Evolutionary conservation across 2,329 filamentous ascomycete genomes (phyloP), one percentile per base, ranked within the genome.

Genomic region (Scleromitrula shiraiana): DNA sequence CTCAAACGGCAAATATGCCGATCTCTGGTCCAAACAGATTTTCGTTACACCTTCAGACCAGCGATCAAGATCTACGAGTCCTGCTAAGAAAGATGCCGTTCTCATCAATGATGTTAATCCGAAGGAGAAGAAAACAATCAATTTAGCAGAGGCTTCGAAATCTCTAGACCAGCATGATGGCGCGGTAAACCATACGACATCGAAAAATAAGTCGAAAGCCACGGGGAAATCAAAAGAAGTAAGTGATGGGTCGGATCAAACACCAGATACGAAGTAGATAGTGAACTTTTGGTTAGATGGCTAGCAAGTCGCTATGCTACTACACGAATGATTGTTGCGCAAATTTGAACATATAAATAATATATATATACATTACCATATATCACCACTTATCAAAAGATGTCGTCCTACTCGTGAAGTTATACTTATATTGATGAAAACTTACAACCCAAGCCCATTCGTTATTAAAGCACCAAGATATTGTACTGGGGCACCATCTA

Each of bases 11-110:
- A 70, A 69, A 53, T 80, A 80, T 49, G 62, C 66, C 30, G 64
- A 72, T 22, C 53, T 80, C 2, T 80, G 77, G 76, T 63, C 63
- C 15, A 73, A 69, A 39, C 74, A 77, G 47, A 62, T 64, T 5
- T 59, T 62, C 24, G 54, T 62, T 14, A 62, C 55, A 41, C 58
- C 62, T 23, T 38, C 45, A 10, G 44, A 47, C 15, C 53, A 55
- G 7, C 52, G 51, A 23, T 50, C 52, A 6, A 55, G 52, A 49
- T 58, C 57, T 35, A 55, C 52, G 38, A 64, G 53, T 39, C 53
- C 59, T 5, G 49, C 56, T 30, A 62, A 59, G 38, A 49, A 46
- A 6, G 52, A 62, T 42, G 39, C 51, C 7, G 49, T 49, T 30
- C 60, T 64, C 29, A 51, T 64, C 41, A 63, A 64, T 19, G 62